Percentiles rank a stretch among this genome's conserved stretches.
These are phyloP conservation scores for Nyssa sinensis DNA, from an alignment of 148 eudicot species.

Conservation along the genomic window DNA sequence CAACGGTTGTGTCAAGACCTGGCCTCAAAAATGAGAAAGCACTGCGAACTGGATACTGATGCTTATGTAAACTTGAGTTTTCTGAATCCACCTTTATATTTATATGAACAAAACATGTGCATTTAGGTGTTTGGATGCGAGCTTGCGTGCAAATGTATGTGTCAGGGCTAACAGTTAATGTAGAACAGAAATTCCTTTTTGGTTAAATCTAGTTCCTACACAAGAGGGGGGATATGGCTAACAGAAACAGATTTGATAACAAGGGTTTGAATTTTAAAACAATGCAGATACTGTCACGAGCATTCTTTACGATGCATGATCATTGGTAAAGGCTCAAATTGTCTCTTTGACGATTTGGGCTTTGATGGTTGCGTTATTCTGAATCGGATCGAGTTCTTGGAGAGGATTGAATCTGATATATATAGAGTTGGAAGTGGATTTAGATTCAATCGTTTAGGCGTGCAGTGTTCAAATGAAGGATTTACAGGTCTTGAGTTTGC, in stretches of 20 bases:
- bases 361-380: conserved; percentile 28
- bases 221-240: not conserved
- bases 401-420: conserved; percentile 21
- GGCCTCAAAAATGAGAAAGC: too few relatives aligned
- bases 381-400: conserved; percentile 23
- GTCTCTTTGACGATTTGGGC: conserved; percentile 30
- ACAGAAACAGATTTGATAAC: not conserved
- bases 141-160: not conserved
- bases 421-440: conserved; percentile 29
- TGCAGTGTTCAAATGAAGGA: conserved; percentile 20
- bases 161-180: not conserved
- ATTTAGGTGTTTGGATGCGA: not conserved
- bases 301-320: conserved; percentile 18
- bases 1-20: too few relatives aligned
- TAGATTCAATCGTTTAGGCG: conserved; percentile 22
- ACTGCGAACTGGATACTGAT: not conserved
- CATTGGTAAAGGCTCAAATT: conserved; percentile 36
- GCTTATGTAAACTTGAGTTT: not conserved
- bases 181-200: not conserved
- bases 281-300: conserved; percentile 26
- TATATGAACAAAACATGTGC: not conserved
- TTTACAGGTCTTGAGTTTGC: conserved; percentile 28
- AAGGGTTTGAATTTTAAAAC: not conserved
- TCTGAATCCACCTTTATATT: too few relatives aligned
- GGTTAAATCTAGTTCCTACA: not conserved